Evolutionary conservation across 805 yeast species (phyloP).

Genomic region (Pichia californica): DNA sequence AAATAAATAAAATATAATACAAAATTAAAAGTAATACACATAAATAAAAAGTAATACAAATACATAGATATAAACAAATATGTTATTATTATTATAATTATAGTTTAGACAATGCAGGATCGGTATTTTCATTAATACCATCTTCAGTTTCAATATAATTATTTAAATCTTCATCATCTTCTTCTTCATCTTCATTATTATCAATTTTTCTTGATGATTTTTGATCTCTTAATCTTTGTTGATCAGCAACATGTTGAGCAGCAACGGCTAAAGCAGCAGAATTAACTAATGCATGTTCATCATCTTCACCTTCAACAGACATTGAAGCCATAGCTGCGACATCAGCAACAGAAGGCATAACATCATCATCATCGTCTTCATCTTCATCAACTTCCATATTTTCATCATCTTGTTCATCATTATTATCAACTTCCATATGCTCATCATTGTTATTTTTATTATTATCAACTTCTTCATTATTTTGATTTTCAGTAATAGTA

Average conservation of each 20-base stretch:
- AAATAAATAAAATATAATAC: no score
- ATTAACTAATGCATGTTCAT: constrained; percentile 11
- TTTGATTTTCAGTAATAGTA: no score
- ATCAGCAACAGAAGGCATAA: constrained; percentile 12
- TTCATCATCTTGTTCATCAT: constrained; percentile 1
- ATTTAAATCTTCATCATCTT: background rate
- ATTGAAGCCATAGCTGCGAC: constrained; percentile 14
- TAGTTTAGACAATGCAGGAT: constrained; percentile 15
- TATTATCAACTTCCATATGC: constrained; percentile 4
- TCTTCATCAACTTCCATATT: constrained; percentile 2
- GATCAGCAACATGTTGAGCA: constrained; percentile 14
- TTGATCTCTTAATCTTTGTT: constrained; percentile 11
- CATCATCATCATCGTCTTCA: constrained; percentile 9
- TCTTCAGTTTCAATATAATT: constrained; percentile 1
- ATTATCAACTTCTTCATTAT: background rate
- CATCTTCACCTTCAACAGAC: constrained; percentile 12
- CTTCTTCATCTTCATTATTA: background rate
- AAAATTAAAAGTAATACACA: no score
- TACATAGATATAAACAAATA: no score
- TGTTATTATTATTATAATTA: no score
- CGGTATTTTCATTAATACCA: constrained; percentile 13
- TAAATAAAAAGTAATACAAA: no score
- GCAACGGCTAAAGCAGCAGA: constrained; percentile 14
- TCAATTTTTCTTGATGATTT: background rate
- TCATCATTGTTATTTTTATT: background rate